Percentiles rank a stretch among this genome's conserved stretches.
phyloP scores from a whole-genome alignment of 805 yeast genomes.

The Saccharomycopsis selenospora region DNA sequence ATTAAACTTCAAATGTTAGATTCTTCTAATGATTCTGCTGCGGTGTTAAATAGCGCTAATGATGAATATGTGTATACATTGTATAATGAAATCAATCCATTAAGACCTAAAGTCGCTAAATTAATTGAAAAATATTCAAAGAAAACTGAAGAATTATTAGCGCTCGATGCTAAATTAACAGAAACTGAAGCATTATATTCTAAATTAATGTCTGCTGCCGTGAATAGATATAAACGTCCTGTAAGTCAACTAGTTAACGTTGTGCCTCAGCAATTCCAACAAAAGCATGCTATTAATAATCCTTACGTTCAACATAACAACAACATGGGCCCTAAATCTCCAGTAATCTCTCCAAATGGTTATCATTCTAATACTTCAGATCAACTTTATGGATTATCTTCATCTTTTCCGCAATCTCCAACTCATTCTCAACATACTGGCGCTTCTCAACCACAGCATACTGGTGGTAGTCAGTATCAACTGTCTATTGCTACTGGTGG shows the following conservation, averaged over 20 bases:
- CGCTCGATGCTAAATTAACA: constrained; percentile 60
- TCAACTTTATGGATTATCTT: constrained; percentile 28
- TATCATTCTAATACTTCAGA: constrained; percentile 32
- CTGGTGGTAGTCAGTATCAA: not conserved
- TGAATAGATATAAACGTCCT: constrained; percentile 22
- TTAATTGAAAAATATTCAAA: constrained; percentile 70
- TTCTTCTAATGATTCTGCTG: constrained; percentile 22
- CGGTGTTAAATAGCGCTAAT: constrained; percentile 29
- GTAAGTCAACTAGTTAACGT: constrained; percentile 20
- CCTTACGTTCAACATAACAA: not conserved
- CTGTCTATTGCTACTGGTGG: not conserved
- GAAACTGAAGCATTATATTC: constrained; percentile 64
- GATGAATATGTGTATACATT: constrained; percentile 63
- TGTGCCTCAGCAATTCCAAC: constrained; percentile 14
- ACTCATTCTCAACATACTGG: too few relatives aligned
- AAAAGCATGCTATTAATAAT: constrained; percentile 1
- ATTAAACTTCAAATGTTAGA: constrained; percentile 32
- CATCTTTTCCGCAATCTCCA: too few relatives aligned
- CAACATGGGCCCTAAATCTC: not conserved
- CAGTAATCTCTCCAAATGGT: constrained; percentile 34
- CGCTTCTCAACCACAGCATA: not conserved
- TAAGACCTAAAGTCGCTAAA: constrained; percentile 66
- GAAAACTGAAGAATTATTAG: constrained; percentile 67
- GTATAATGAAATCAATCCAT: constrained; percentile 62
- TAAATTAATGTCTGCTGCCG: constrained; percentile 49